Evolutionary conservation across 2,329 filamentous ascomycete species (phyloP).

Genomic region (Stachybotrys echinatus): DNA sequence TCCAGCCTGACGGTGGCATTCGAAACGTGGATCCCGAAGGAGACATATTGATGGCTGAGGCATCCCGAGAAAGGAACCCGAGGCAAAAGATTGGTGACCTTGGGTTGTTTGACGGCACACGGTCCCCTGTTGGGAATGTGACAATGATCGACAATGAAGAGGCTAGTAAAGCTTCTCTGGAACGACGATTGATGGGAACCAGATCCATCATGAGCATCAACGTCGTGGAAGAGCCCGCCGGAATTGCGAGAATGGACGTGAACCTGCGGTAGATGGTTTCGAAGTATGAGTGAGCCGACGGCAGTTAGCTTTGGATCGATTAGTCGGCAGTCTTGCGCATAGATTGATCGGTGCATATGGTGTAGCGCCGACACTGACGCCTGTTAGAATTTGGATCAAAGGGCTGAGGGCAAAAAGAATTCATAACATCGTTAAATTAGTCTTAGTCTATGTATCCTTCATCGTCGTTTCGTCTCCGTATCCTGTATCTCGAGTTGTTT

Average conservation of each 20-base stretch:
- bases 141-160: not conserved
- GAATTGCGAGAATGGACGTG: slow-evolving; percentile 31
- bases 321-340: no score
- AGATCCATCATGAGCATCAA: slow-evolving; percentile 19
- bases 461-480: not conserved
- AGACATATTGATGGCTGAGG: slow-evolving; percentile 21
- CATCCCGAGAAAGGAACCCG: not conserved
- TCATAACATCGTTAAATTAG: not conserved
- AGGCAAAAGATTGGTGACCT: not conserved
- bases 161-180: not conserved
- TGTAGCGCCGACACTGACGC: no score
- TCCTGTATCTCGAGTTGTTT: not conserved
- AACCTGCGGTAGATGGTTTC: slow-evolving; percentile 22
- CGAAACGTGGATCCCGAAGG: slow-evolving; percentile 23
- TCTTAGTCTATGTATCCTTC: not conserved
- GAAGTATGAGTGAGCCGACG: no score
- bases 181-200: slow-evolving; percentile 5
- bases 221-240: slow-evolving; percentile 28
- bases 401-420: no score
- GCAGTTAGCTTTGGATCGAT: no score
- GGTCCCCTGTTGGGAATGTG: not conserved
- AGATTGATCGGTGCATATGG: no score
- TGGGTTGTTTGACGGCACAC: not conserved
- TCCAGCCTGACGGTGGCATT: slow-evolving; percentile 25
- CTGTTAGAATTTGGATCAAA: no score